A percentile compares a stretch with the other conserved stretches of the same genome.
Evolutionary conservation across 805 yeast genomes (phyloP).

Genomic region (Lachancea dasiensis): DNA sequence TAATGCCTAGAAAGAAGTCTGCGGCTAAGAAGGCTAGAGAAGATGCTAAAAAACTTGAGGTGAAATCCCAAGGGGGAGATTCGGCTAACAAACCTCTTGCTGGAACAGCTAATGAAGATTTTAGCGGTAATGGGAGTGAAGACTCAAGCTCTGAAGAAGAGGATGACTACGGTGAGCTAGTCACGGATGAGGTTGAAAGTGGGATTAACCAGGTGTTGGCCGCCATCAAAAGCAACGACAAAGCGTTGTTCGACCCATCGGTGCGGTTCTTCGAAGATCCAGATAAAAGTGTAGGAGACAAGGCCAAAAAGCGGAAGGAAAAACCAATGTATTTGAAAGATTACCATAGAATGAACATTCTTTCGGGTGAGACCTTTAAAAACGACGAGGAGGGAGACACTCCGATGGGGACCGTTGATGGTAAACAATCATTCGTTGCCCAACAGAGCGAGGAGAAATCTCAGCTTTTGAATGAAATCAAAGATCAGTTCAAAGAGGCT

Average conservation of each 20-base stretch:
- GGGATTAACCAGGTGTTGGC: constrained; percentile 68
- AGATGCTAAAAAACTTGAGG: constrained; percentile 26
- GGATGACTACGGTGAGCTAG: constrained; percentile 84
- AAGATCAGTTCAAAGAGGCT: constrained; percentile 52
- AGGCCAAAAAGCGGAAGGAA: constrained; percentile 34
- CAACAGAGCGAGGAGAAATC: constrained; percentile 70
- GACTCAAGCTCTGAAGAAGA: constrained; percentile 50
- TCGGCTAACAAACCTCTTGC: constrained; percentile 11
- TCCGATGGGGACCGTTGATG: constrained; percentile 36
- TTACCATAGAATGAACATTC: constrained; percentile 77
- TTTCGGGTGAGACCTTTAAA: constrained; percentile 56
- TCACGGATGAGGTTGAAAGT: constrained; percentile 78
- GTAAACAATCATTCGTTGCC: constrained; percentile 59
- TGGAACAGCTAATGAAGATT: constrained; percentile 8
- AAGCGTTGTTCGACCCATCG: constrained; percentile 55
- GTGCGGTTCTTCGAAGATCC: constrained; percentile 70
- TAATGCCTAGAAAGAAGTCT: constrained; percentile 86
- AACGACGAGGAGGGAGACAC: constrained; percentile 44
- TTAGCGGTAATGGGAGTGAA: constrained; percentile 34
- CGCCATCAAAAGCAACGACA: constrained; percentile 66
- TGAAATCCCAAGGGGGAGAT: constrained; percentile 15
- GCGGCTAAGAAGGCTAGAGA: constrained; percentile 67
- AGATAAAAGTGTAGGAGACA: constrained; percentile 35
- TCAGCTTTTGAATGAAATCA: constrained; percentile 70
- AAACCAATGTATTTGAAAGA: constrained; percentile 88